Conservation (phyloP, 2,329 filamentous ascomycete species). For the Pseudogymnoascus destructans region DNA sequence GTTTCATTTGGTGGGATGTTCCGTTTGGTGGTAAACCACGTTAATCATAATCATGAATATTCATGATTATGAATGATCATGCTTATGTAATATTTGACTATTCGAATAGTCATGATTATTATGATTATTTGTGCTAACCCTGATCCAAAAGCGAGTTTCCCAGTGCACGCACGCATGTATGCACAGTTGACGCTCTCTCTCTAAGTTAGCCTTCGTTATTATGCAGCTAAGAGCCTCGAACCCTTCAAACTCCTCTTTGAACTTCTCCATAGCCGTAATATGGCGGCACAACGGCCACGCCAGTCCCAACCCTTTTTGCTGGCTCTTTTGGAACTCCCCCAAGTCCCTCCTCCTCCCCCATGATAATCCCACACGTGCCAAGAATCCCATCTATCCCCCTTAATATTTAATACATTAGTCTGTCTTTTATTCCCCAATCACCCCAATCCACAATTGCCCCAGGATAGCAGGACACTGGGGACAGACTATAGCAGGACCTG, state of each 20-base stretch:
- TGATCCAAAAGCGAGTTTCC: not conserved
- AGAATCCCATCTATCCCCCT: not conserved
- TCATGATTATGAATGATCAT: too few species aligned
- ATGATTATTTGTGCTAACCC: too few species aligned
- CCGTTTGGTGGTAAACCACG: too few species aligned
- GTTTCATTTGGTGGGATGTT: too few species aligned
- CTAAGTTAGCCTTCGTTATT: not conserved
- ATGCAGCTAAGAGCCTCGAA: not conserved
- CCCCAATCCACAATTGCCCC: not conserved
- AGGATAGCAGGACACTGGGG: not conserved
- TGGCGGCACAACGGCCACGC: not conserved
- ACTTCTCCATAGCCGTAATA: not conserved
- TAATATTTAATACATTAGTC: too few species aligned
- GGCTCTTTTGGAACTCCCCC: not conserved
- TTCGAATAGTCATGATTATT: too few species aligned
- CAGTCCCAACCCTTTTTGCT: not conserved
- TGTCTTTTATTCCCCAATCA: not conserved
- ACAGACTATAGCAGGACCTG: too few species aligned
- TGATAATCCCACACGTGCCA: conserved; percentile 2
- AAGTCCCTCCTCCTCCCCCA: not conserved
- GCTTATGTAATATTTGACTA: too few species aligned
- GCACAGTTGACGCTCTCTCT: not conserved
- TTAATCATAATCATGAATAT: too few species aligned
- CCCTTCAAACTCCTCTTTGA: not conserved
- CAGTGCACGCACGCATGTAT: not conserved